These are phyloP conservation scores for Fomitiporia mediterranea DNA, from an alignment of 1,284 basidiomycete genomes.

Conservation along the genomic window DNA sequence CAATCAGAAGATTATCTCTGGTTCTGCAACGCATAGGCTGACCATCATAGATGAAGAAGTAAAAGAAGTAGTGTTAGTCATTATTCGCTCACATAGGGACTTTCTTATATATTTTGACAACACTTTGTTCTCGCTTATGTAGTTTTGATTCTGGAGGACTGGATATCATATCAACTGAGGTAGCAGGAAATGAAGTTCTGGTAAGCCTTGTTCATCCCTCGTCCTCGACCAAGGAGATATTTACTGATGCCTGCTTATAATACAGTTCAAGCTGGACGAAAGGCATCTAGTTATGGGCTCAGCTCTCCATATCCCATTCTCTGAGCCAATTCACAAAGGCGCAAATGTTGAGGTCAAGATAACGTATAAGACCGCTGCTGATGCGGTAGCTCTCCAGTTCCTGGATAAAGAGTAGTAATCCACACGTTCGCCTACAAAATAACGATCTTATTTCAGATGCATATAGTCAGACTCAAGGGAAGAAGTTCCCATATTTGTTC, in stretches of 20 bases:
- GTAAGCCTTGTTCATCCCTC: constrained; percentile 34
- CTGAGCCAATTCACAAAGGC: constrained; percentile 36
- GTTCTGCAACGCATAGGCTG: constrained; percentile 68
- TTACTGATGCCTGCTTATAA: constrained; percentile 10
- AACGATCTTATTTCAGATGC: constrained; percentile 34
- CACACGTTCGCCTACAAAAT: not conserved
- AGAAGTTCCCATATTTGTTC: constrained; percentile 85
- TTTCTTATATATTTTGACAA: constrained; percentile 17
- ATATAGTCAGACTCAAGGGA: constrained; percentile 93
- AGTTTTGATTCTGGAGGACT: constrained; percentile 82
- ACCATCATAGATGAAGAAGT: constrained; percentile 54
- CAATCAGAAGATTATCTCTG: constrained; percentile 57
- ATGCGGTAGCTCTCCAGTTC: constrained; percentile 91
- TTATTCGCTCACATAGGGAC: constrained; percentile 20
- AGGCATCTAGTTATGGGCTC: constrained; percentile 71
- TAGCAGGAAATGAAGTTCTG: constrained; percentile 39
- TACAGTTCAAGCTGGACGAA: constrained; percentile 47
- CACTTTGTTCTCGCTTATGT: not conserved
- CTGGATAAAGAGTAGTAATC: constrained; percentile 68
- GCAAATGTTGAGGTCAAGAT: constrained; percentile 54
- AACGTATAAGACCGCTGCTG: constrained; percentile 69
- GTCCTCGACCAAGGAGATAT: constrained; percentile 9
- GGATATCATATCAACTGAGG: constrained; percentile 51
- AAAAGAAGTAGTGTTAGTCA: constrained; percentile 54
- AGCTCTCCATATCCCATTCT: constrained; percentile 52